These are phyloP conservation scores for Pythium folliculosum DNA, from an alignment of 352 stramenopile genomes.

Conservation along the genomic window DNA sequence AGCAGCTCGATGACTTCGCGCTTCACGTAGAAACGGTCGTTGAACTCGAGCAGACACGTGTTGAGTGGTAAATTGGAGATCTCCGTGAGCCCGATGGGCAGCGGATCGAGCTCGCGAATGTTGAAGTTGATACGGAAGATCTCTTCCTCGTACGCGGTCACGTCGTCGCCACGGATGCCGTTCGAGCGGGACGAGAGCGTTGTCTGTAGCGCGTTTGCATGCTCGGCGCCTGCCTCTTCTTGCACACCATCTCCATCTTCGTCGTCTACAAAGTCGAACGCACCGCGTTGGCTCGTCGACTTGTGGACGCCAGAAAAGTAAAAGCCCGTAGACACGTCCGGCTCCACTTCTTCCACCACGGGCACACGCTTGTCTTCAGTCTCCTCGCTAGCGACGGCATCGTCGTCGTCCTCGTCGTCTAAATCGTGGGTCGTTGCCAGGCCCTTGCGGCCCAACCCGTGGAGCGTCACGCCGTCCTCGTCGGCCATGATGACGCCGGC, in stretches of 20 bases:
- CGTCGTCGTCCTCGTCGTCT: conserved; percentile 26
- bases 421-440: conserved; percentile 28
- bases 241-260: conserved; percentile 11
- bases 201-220: not conserved
- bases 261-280: conserved; percentile 24
- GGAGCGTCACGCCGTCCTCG: conserved; percentile 42
- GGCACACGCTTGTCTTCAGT: conserved; percentile 6
- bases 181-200: not conserved
- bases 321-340: conserved; percentile 20
- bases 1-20: conserved; percentile 71
- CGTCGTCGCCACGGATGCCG: not conserved
- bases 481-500: conserved; percentile 50
- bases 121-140: conserved; percentile 64
- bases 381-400: not conserved
- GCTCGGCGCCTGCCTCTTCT: not conserved
- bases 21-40: conserved; percentile 62
- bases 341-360: conserved; percentile 1
- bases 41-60: conserved; percentile 81
- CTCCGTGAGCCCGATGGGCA: conserved; percentile 60
- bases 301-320: conserved; percentile 16
- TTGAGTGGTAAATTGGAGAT: conserved; percentile 77
- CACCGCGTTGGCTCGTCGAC: conserved; percentile 6
- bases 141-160: conserved; percentile 40
- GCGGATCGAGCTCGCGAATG: conserved; percentile 66
- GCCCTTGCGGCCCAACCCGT: not conserved